Base-by-base conservation (phyloP, 148 eudicot species). In the Tetragonia tetragonoides region DNA sequence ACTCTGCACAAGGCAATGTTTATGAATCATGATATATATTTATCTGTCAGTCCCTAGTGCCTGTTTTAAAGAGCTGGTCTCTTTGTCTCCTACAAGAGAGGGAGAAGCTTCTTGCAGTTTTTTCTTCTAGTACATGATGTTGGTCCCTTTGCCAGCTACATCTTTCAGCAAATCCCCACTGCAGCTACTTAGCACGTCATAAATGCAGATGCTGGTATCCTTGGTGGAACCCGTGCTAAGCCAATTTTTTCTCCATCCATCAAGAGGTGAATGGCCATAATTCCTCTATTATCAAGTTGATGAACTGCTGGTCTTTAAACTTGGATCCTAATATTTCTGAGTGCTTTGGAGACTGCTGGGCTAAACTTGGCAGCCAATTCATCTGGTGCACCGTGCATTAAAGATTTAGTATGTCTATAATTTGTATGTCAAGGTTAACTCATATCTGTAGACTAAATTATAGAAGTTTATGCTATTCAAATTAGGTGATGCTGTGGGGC, bases 91-190 rank as follows among this genome's bases (percentile, higher is more conserved):
- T n/a, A n/a, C n/a, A n/a, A n/a, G n/a, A n/a, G n/a, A n/a, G n/a
- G n/a, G n/a, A n/a, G n/a, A n/a, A n/a, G 54, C 61, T 66, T 20
- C n/a, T 47, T 42, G n/a, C 51, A 1, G 46, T 71, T 12, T 38
- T 49, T 2, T 37, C 39, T 70, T 24, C 34, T 28, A 53, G 57
- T 73, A 38, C 37, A 16, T 75, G 9, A 34, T 75, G 49, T 44
- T 73, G 28, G 69, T 80, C 71, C 42, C 66, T 34, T 61, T 79
- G 65, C 64, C 89, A 91, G 98, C 94, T 70, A 89, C 98, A 75
- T 86, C 88, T 78, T 87, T 89, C 81, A 62, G 69, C 75, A 87
- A 80, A 78, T 93, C 98, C 6, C 83, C 71, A 66, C 65, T 90
- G 75, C 90, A 81, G 79, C 69, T 72, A 60, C 34, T 87, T 38